phyloP scores from a whole-genome alignment of 2,329 filamentous ascomycete species.

The Ophiognomonia clavigignenti-juglandacearum region DNA sequence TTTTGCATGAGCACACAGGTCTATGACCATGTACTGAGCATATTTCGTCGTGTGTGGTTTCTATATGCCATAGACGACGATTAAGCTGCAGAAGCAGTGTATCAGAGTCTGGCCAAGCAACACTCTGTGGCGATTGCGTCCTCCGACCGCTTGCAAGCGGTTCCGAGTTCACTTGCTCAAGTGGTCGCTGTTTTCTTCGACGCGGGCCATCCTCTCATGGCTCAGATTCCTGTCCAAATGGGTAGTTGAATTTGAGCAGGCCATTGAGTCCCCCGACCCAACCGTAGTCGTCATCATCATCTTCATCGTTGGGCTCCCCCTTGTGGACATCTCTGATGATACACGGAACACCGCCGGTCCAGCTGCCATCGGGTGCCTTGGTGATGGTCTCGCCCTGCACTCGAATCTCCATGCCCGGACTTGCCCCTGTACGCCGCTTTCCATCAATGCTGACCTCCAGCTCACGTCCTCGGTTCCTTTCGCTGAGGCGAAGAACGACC shows the following conservation, averaged over 20 bases:
- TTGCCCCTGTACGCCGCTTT: slow-evolving; percentile 61
- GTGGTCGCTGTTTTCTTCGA: too few species aligned
- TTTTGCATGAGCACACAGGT: too few species aligned
- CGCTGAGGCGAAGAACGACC: slow-evolving; percentile 75
- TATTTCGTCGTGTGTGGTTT: too few species aligned
- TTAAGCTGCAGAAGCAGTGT: too few species aligned
- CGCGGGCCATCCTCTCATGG: too few species aligned
- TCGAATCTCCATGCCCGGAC: slow-evolving; percentile 76
- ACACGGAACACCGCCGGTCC: slow-evolving; percentile 82
- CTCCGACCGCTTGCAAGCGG: too few species aligned
- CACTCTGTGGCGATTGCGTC: too few species aligned
- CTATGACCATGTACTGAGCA: too few species aligned
- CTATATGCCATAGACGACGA: too few species aligned
- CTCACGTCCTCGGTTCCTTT: slow-evolving; percentile 71
- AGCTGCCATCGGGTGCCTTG: slow-evolving; percentile 37
- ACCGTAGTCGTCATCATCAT: slow-evolving; percentile 59
- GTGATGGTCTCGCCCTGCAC: slow-evolving; percentile 82
- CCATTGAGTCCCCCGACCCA: slow-evolving; percentile 96
- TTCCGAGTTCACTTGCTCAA: too few species aligned
- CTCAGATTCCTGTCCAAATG: slow-evolving; percentile 68
- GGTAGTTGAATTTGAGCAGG: slow-evolving; percentile 94
- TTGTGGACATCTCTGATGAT: slow-evolving; percentile 63
- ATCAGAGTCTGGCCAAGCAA: too few species aligned
- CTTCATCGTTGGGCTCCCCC: slow-evolving; percentile 29
- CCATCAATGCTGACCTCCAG: slow-evolving; percentile 79